Evolutionary conservation across 2,329 filamentous ascomycete species (phyloP).

Genomic region (Sporothrix globosa): DNA sequence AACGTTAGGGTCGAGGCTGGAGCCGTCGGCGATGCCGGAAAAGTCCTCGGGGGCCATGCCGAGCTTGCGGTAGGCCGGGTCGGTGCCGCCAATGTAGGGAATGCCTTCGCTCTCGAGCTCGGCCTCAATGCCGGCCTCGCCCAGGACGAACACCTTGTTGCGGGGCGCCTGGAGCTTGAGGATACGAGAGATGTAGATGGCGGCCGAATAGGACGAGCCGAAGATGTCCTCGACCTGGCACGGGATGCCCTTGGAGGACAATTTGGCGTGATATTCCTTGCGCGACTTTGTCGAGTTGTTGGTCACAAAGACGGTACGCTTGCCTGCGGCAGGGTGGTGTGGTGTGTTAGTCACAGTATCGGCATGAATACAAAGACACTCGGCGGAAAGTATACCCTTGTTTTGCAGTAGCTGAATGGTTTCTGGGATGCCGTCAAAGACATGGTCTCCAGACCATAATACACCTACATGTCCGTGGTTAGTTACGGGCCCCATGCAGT

Average conservation of each 20-base stretch:
- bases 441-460: constrained; percentile 90
- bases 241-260: constrained; percentile 78
- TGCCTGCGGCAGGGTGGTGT: constrained; percentile 59
- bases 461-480: constrained; percentile 65
- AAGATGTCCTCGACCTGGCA: constrained; percentile 88
- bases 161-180: constrained; percentile 75
- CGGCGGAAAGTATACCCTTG: constrained; percentile 60
- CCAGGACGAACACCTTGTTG: constrained; percentile 93
- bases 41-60: constrained; percentile 84
- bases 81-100: constrained; percentile 82
- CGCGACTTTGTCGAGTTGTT: constrained; percentile 99
- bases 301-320: constrained; percentile 92
- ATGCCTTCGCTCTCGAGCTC: constrained; percentile 82
- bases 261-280: constrained; percentile 88
- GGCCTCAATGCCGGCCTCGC: constrained; percentile 87
- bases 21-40: constrained; percentile 72
- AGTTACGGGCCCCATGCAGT: background rate
- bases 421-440: constrained; percentile 83
- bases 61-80: constrained; percentile 69
- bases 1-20: constrained; percentile 80
- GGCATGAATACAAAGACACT: background rate
- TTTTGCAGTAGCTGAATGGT: constrained; percentile 80
- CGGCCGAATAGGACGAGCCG: constrained; percentile 90
- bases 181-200: constrained; percentile 94
- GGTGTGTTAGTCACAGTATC: background rate